These are phyloP conservation scores for Crucibulum laeve DNA, from an alignment of 768 basidiomycete genomes.

Conservation along the genomic window DNA sequence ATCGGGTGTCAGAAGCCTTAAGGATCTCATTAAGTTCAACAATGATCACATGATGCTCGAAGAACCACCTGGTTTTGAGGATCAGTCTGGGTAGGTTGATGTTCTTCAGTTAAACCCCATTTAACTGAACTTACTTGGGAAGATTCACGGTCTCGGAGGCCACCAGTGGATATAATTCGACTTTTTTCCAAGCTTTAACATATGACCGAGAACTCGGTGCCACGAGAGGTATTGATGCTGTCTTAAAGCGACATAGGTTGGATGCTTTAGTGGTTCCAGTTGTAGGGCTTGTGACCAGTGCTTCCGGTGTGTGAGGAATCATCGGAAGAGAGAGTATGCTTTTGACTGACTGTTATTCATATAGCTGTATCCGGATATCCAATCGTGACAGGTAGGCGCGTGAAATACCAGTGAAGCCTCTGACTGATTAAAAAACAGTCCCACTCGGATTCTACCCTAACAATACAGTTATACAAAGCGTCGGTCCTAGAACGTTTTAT, in stretches of 20 bases:
- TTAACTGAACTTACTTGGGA: neutral
- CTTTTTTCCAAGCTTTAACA: constrained; percentile 39
- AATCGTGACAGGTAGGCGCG: constrained; percentile 49
- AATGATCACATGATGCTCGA: constrained; percentile 47
- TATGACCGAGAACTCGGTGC: constrained; percentile 42
- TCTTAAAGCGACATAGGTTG: constrained; percentile 37
- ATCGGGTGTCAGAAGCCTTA: constrained; percentile 48
- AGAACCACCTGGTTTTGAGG: constrained; percentile 30
- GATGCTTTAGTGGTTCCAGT: constrained; percentile 51
- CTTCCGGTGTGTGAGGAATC: neutral
- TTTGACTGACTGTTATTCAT: constrained; percentile 3
- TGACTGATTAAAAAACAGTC: constrained; percentile 23
- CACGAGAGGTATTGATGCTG: constrained; percentile 50
- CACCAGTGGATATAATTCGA: constrained; percentile 35
- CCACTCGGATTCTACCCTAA: constrained; percentile 58
- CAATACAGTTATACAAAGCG: constrained; percentile 30
- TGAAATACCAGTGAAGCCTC: neutral
- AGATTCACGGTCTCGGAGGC: constrained; percentile 31
- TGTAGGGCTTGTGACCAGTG: neutral
- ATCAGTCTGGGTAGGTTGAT: constrained; percentile 28
- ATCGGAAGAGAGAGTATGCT: neutral
- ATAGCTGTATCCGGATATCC: constrained; percentile 62
- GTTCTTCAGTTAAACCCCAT: neutral
- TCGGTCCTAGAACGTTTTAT: constrained; percentile 36
- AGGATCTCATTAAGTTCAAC: constrained; percentile 57